Conservation (phyloP, 2,329 filamentous ascomycete species). For the Aspergillus clavatus region DNA sequence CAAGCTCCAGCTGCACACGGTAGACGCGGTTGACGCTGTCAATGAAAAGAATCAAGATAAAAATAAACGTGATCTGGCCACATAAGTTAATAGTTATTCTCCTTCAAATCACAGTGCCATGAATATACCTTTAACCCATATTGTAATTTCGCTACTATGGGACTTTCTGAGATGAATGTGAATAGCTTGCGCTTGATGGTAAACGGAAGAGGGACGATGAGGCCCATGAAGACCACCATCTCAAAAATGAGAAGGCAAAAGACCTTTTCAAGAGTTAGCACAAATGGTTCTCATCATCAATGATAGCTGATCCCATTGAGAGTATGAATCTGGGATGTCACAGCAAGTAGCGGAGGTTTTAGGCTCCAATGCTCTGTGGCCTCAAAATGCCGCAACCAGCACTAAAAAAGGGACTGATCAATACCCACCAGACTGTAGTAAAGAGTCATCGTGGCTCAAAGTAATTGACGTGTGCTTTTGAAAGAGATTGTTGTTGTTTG, state of each 20-base stretch:
- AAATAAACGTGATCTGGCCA: slow-evolving; percentile 91
- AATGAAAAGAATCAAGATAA: slow-evolving; percentile 96
- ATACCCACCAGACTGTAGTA: slow-evolving; percentile 62
- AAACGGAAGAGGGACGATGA: slow-evolving; percentile 79
- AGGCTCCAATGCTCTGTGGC: slow-evolving; percentile 20
- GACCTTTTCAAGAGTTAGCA: slow-evolving; percentile 32
- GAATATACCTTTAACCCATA: slow-evolving; percentile 78
- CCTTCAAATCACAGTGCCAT: neutral
- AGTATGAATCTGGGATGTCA: neutral
- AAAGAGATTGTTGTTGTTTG: slow-evolving; percentile 1
- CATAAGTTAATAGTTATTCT: slow-evolving; percentile 3
- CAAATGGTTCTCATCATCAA: neutral
- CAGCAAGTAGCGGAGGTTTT: slow-evolving; percentile 7
- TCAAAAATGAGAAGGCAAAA: slow-evolving; percentile 48
- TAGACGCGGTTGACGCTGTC: slow-evolving; percentile 97
- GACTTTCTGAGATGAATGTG: slow-evolving; percentile 91
- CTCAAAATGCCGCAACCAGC: neutral
- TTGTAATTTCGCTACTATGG: slow-evolving; percentile 81
- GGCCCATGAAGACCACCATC: slow-evolving; percentile 47
- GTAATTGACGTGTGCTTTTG: neutral
- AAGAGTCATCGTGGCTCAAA: slow-evolving; percentile 55
- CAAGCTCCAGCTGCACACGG: slow-evolving; percentile 86
- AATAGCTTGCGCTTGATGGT: slow-evolving; percentile 80
- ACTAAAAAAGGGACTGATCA: neutral
- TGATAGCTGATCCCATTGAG: neutral